A percentile compares a stretch with the other conserved stretches of the same genome.
phyloP scores from a whole-genome alignment of 169 alveolate genomes.

The Cryptosporidium felis region DNA sequence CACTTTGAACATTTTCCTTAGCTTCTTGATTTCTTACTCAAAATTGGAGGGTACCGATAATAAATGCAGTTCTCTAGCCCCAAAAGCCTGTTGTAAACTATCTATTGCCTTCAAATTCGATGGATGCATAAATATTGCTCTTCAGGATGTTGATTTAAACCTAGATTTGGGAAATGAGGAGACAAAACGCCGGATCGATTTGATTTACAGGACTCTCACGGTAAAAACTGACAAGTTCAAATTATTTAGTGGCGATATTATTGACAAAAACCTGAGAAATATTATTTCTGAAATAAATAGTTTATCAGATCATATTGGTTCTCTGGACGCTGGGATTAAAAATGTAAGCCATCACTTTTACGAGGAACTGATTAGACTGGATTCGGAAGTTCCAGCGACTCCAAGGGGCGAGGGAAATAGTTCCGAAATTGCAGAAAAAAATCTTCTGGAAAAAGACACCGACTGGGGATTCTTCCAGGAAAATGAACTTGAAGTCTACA shows the following conservation, averaged over 20 bases:
- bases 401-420: too few species aligned
- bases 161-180: background rate
- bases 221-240: background rate
- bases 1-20: background rate
- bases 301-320: background rate
- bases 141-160: background rate
- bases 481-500: too few species aligned
- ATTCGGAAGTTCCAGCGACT: too few species aligned
- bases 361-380: too few species aligned
- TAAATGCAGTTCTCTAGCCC: background rate
- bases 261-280: background rate
- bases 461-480: too few species aligned
- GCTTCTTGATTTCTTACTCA: conserved; percentile 13
- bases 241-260: background rate
- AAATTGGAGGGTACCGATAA: background rate
- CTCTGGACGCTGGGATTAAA: too few species aligned
- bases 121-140: background rate
- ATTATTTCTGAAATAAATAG: background rate
- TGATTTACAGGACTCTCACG: background rate
- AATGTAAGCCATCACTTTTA: too few species aligned
- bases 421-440: too few species aligned
- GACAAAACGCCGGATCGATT: background rate
- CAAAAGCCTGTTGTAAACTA: conserved; percentile 3
- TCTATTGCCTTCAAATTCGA: background rate
- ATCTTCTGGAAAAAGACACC: too few species aligned